A percentile compares a stretch with the other conserved stretches of the same genome.
Evolutionary conservation across 257 asterid genomes (phyloP).

Genomic region (Solanum pimpinellifolium): DNA sequence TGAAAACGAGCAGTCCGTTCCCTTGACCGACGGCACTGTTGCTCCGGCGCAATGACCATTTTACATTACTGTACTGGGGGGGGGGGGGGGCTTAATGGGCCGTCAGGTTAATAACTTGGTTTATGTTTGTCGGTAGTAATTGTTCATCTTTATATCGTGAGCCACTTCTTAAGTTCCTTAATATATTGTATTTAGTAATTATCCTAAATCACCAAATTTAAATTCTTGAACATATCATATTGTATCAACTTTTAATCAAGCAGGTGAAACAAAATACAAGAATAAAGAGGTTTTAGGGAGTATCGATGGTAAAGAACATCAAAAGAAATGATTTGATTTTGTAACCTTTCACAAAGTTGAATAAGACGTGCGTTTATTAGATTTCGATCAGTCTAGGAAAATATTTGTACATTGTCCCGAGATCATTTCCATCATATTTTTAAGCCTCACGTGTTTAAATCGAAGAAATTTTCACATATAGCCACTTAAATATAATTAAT

Average conservation of each 20-base stretch:
- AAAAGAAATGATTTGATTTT: too few species aligned
- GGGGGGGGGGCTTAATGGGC: background rate
- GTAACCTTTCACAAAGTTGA: too few species aligned
- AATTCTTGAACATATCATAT: background rate
- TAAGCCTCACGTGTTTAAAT: too few species aligned
- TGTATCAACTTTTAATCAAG: background rate
- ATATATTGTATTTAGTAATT: background rate
- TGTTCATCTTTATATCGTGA: background rate
- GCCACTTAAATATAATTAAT: too few species aligned
- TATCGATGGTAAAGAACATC: too few species aligned
- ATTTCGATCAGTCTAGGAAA: too few species aligned
- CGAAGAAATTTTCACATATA: too few species aligned
- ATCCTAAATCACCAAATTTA: background rate
- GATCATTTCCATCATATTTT: too few species aligned
- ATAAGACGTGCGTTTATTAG: too few species aligned
- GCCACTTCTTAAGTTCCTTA: background rate
- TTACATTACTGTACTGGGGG: background rate
- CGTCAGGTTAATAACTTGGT: background rate
- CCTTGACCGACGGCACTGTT: background rate
- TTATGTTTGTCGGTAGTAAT: background rate
- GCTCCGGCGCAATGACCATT: background rate
- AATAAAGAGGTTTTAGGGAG: background rate
- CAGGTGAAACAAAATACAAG: background rate
- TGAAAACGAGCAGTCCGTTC: slow-evolving; percentile 11
- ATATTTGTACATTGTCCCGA: too few species aligned